These are phyloP conservation scores for Puccinia sorghi DNA, from an alignment of 1,284 basidiomycete species.

Conservation along the genomic window DNA sequence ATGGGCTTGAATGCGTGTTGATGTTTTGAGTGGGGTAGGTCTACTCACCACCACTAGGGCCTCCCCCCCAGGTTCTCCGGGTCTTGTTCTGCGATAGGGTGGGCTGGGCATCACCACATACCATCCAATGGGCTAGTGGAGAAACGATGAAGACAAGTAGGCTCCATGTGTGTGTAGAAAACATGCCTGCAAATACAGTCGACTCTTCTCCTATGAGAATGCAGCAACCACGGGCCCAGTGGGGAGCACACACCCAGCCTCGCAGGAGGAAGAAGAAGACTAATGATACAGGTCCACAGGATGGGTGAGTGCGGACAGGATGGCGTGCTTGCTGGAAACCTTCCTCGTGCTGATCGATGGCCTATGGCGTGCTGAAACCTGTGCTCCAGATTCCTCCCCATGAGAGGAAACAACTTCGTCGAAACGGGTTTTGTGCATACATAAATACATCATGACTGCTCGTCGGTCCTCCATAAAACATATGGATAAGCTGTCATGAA, in stretches of 20 bases:
- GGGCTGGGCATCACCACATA: neutral
- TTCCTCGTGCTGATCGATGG: neutral
- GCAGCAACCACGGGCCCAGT: too few relatives aligned
- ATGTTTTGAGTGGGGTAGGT: neutral
- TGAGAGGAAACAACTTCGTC: too few relatives aligned
- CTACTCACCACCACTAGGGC: neutral
- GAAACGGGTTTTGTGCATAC: too few relatives aligned
- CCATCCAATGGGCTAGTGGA: neutral
- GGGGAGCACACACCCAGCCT: too few relatives aligned
- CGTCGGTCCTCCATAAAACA: too few relatives aligned
- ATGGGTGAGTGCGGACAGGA: neutral
- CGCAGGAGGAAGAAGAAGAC: too few relatives aligned
- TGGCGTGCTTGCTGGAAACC: neutral
- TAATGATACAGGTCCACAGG: too few relatives aligned
- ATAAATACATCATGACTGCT: too few relatives aligned
- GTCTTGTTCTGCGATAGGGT: neutral
- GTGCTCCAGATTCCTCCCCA: neutral
- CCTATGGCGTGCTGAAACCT: neutral
- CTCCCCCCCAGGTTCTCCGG: neutral
- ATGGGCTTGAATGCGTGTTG: neutral
- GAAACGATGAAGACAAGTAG: neutral
- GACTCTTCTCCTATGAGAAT: neutral
- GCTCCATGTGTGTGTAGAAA: neutral
- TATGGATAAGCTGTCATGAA: too few relatives aligned
- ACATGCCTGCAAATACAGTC: neutral